These are phyloP conservation scores for Apophysomyces variabilis DNA, from an alignment of 371 early-diverging fungal genomes.

Conservation along the genomic window DNA sequence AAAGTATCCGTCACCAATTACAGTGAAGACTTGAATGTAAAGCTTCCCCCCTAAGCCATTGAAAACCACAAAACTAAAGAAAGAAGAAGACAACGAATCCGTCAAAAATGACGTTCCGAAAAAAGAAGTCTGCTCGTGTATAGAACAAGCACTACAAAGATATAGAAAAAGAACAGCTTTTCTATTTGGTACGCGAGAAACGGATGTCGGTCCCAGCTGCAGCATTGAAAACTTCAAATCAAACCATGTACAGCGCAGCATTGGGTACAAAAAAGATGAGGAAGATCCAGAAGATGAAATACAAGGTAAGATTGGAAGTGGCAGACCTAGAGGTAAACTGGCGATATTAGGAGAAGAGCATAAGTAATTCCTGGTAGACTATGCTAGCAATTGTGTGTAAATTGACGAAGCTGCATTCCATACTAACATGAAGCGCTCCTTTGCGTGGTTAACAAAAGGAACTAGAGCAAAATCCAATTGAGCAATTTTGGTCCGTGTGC, in stretches of 20 bases:
- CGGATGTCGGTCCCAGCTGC: constrained; percentile 15
- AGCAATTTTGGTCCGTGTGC: too few relatives aligned
- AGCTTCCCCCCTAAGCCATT: constrained; percentile 10
- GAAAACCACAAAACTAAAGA: constrained; percentile 7
- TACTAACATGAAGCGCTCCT: too few relatives aligned
- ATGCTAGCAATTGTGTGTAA: too few relatives aligned
- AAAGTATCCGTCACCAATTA: constrained; percentile 16
- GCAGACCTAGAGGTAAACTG: constrained; percentile 4
- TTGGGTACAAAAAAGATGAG: background rate
- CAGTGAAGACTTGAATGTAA: constrained; percentile 13
- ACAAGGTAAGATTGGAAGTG: constrained; percentile 13
- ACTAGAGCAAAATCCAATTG: too few relatives aligned
- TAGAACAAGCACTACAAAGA: constrained; percentile 9
- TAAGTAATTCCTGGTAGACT: too few relatives aligned
- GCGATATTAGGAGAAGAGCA: too few relatives aligned
- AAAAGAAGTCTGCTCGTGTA: too few relatives aligned
- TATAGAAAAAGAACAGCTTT: constrained; percentile 17
- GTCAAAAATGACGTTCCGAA: too few relatives aligned
- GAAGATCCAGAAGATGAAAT: constrained; percentile 15
- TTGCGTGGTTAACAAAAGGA: too few relatives aligned
- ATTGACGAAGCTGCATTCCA: too few relatives aligned
- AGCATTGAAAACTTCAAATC: constrained; percentile 11
- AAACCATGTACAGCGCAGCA: constrained; percentile 10
- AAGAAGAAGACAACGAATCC: constrained; percentile 8
- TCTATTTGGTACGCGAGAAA: constrained; percentile 15